Percentiles rank a stretch among this genome's conserved stretches.
These are phyloP conservation scores for Fusarium irregulare DNA, from an alignment of 2,329 filamentous ascomycete genomes.

Conservation along the genomic window DNA sequence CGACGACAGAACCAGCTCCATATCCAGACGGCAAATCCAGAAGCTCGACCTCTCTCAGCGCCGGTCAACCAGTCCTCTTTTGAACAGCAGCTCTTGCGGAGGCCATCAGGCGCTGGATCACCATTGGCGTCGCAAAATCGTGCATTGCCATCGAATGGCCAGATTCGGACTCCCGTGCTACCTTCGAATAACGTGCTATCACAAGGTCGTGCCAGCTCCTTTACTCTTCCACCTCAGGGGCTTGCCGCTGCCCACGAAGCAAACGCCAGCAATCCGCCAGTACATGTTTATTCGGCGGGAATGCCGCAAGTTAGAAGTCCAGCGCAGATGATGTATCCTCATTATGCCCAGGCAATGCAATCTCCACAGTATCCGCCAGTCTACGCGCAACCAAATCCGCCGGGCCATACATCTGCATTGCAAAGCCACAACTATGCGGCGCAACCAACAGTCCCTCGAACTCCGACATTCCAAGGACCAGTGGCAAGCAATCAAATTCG, in stretches of 20 bases:
- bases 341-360: conserved; percentile 13
- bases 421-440: conserved; percentile 6
- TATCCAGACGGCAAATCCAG: conserved; percentile 9
- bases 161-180: conserved; percentile 5
- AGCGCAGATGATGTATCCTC: conserved; percentile 1
- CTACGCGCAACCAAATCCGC: conserved; percentile 4
- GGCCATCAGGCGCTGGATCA: conserved; percentile 22
- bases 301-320: conserved; percentile 9
- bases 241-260: conserved; percentile 7
- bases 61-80: conserved; percentile 19
- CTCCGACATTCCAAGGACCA: conserved; percentile 9
- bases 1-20: conserved; percentile 12
- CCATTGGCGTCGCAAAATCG: conserved; percentile 10
- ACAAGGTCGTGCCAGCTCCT: conserved; percentile 29
- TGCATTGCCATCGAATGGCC: conserved; percentile 11
- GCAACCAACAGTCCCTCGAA: neutral
- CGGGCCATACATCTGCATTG: conserved; percentile 8
- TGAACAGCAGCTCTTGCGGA: conserved; percentile 5
- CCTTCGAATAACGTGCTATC: conserved; percentile 10
- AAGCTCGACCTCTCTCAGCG: neutral
- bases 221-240: conserved; percentile 27
- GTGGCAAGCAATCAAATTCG: neutral
- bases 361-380: conserved; percentile 17
- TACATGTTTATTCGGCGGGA: conserved; percentile 10
- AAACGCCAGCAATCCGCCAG: neutral